These are phyloP conservation scores for Chytriomyces confervae DNA, from an alignment of 192 early-diverging fungal species.

Conservation along the genomic window DNA sequence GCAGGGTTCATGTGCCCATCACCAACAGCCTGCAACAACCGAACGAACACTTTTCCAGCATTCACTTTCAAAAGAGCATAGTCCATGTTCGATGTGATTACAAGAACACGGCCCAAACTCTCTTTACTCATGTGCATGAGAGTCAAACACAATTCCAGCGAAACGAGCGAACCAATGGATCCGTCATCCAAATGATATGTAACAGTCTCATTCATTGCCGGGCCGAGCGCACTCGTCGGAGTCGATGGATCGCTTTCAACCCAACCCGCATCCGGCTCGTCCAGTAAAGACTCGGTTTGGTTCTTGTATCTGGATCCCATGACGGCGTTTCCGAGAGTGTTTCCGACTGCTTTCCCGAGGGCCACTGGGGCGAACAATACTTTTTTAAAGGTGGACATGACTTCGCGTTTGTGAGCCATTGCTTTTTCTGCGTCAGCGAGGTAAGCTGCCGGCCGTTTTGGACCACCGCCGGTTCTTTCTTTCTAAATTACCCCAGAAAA, in stretches of 20 bases:
- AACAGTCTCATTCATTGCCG: conserved; percentile 51
- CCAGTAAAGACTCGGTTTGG: conserved; percentile 25
- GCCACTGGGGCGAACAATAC: conserved; percentile 62
- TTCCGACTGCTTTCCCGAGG: conserved; percentile 43
- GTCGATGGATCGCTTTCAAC: neutral
- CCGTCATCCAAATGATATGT: conserved; percentile 66
- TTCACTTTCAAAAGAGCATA: conserved; percentile 43
- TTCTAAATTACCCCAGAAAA: neutral
- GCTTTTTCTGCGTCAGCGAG: conserved; percentile 55
- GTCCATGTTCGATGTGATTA: conserved; percentile 53
- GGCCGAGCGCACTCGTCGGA: neutral
- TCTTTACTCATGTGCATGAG: conserved; percentile 92
- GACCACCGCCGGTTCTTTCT: conserved; percentile 35
- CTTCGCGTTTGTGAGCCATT: conserved; percentile 57
- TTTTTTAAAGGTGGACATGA: conserved; percentile 62
- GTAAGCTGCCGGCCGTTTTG: conserved; percentile 33
- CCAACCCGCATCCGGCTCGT: neutral
- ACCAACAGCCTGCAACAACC: conserved; percentile 74
- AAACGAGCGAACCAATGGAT: conserved; percentile 67
- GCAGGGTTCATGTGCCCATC: conserved; percentile 75
- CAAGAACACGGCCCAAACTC: conserved; percentile 53
- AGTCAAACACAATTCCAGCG: conserved; percentile 82
- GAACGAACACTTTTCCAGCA: conserved; percentile 78
- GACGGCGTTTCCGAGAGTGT: conserved; percentile 22
- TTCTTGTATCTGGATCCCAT: conserved; percentile 16